These are phyloP conservation scores for Cytidiella melzeri DNA, from an alignment of 768 basidiomycete species.

Conservation along the genomic window DNA sequence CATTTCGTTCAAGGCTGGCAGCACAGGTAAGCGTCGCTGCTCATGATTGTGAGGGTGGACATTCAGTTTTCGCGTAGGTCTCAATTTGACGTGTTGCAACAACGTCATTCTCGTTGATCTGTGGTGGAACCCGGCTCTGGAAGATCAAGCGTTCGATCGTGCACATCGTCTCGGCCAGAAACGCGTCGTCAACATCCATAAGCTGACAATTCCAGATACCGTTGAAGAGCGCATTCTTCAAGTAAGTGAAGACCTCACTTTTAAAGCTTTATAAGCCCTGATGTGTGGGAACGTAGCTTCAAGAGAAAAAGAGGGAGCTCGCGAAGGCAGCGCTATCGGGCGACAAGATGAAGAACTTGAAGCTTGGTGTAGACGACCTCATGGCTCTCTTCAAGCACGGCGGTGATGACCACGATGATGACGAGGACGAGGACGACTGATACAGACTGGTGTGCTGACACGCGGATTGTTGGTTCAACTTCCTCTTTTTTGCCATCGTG, in stretches of 20 bases:
- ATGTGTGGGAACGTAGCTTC: slow-evolving; percentile 45
- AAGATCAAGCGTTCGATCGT: slow-evolving; percentile 92
- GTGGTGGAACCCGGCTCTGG: slow-evolving; percentile 93
- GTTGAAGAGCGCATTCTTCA: slow-evolving; percentile 83
- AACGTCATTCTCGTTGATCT: slow-evolving; percentile 90
- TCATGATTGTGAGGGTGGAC: background rate
- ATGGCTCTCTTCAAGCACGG: slow-evolving; percentile 69
- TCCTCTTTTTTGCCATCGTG: background rate
- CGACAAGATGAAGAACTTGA: slow-evolving; percentile 79
- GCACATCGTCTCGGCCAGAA: slow-evolving; percentile 88
- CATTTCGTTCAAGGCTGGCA: slow-evolving; percentile 95
- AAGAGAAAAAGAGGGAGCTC: slow-evolving; percentile 84
- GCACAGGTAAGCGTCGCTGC: slow-evolving; percentile 52
- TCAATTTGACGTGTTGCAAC: slow-evolving; percentile 90
- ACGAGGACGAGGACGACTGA: slow-evolving; percentile 21
- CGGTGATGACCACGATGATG: slow-evolving; percentile 49
- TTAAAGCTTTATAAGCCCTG: background rate
- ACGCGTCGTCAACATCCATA: slow-evolving; percentile 81
- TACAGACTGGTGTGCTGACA: background rate
- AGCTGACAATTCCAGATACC: slow-evolving; percentile 79
- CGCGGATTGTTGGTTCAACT: background rate
- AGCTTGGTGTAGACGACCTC: slow-evolving; percentile 80
- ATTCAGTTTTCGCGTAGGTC: slow-evolving; percentile 37
- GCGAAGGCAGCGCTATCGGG: slow-evolving; percentile 83
- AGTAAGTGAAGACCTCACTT: slow-evolving; percentile 33